Conservation (phyloP, 495 filamentous ascomycete species). For the Trichoderma orchidacearum region DNA sequence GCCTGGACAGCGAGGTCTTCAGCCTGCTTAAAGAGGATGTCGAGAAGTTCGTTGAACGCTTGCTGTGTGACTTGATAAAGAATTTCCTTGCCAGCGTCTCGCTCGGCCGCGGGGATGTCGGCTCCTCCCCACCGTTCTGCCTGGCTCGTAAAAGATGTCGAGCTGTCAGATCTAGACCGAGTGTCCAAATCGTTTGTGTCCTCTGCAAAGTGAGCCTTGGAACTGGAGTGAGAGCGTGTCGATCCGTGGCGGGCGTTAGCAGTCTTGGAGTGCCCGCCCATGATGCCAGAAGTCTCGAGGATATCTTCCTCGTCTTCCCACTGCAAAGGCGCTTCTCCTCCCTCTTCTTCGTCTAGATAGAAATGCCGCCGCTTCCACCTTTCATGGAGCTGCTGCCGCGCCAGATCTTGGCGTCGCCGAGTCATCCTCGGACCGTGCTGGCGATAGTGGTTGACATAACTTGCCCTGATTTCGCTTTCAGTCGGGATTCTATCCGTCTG, state of each 20-base stretch:
- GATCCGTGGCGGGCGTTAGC: conserved; percentile 35
- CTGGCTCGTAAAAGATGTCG: conserved; percentile 67
- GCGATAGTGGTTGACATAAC: background rate
- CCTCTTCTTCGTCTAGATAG: conserved; percentile 73
- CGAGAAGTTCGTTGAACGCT: conserved; percentile 82
- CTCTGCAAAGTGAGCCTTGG: conserved; percentile 74
- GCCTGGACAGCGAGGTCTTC: conserved; percentile 66
- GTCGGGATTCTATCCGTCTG: conserved; percentile 11
- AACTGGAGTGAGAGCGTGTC: conserved; percentile 61
- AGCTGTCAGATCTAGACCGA: conserved; percentile 63
- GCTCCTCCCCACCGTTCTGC: conserved; percentile 75
- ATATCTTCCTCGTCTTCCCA: conserved; percentile 51
- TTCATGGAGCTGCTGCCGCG: conserved; percentile 45
- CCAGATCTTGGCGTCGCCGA: conserved; percentile 13
- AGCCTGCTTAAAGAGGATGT: conserved; percentile 59
- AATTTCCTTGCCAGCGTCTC: conserved; percentile 74
- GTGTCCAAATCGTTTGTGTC: conserved; percentile 59
- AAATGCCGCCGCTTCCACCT: conserved; percentile 62
- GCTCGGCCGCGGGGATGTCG: conserved; percentile 68
- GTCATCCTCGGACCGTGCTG: conserved; percentile 3
- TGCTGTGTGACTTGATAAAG: conserved; percentile 83
- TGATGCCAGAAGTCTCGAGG: conserved; percentile 23
- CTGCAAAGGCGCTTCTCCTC: conserved; percentile 45
- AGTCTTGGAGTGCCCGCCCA: conserved; percentile 25
- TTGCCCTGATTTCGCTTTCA: conserved; percentile 12